A percentile compares a stretch with the other conserved stretches of the same genome.
These are phyloP conservation scores for Aspergillus proliferans DNA, from an alignment of 2,329 filamentous ascomycete genomes.

Conservation along the genomic window DNA sequence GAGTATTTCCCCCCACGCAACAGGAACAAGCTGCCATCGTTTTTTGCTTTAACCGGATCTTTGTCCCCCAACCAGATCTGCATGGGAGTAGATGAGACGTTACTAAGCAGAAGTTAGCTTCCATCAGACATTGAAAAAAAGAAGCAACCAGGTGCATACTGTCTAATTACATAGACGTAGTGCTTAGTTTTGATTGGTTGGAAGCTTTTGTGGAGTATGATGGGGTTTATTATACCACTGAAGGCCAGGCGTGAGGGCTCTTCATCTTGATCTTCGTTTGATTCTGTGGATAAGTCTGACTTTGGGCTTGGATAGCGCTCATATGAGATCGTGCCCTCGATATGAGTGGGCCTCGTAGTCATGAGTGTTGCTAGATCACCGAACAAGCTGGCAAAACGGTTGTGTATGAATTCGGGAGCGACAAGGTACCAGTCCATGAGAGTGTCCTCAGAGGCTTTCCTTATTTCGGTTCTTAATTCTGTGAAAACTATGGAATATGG, in stretches of 20 bases:
- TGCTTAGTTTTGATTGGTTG: not conserved
- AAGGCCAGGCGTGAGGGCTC: not conserved
- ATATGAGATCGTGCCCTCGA: not conserved
- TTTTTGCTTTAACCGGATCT: not conserved
- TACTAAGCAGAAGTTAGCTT: not conserved
- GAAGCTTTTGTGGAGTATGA: not conserved
- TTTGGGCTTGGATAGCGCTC: not conserved
- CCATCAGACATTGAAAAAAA: not conserved
- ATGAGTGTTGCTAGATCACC: not conserved
- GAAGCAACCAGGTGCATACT: not conserved
- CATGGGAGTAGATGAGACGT: not conserved
- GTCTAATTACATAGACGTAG: not conserved
- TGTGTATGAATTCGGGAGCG: not conserved
- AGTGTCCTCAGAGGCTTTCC: not conserved
- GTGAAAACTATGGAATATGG: not conserved
- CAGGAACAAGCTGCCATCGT: not conserved
- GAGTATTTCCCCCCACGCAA: not conserved
- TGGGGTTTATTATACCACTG: not conserved
- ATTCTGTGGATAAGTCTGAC: not conserved
- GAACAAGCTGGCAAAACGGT: not conserved
- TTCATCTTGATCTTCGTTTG: not conserved
- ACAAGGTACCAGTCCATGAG: not conserved
- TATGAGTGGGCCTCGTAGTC: not conserved
- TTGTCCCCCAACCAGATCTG: not conserved
- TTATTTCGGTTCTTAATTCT: not conserved